Evolutionary conservation across 352 stramenopile species (phyloP).

Genomic region (Globisporangium paroecandrum): DNA sequence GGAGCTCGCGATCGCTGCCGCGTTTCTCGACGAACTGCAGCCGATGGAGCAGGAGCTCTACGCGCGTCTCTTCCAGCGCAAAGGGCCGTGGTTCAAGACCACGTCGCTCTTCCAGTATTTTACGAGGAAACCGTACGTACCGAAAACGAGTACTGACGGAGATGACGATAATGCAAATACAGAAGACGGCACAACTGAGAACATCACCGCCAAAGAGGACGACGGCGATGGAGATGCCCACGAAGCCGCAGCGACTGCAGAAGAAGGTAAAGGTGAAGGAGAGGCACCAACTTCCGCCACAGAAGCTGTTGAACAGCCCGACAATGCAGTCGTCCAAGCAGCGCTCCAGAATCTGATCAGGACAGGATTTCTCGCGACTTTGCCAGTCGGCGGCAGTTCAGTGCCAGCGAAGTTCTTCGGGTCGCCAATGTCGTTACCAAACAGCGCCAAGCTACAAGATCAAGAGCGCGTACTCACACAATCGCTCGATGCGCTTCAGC

Average conservation of each 20-base stretch:
- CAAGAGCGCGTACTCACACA: slow-evolving; percentile 21
- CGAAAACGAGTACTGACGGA: background rate
- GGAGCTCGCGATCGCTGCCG: slow-evolving; percentile 38
- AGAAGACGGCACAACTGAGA: background rate
- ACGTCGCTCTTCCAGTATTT: slow-evolving; percentile 66
- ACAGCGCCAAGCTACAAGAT: slow-evolving; percentile 8
- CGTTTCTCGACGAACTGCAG: slow-evolving; percentile 47
- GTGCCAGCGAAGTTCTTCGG: slow-evolving; percentile 5
- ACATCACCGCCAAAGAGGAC: background rate
- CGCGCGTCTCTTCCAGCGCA: slow-evolving; percentile 72
- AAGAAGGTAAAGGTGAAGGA: background rate
- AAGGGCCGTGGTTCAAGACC: slow-evolving; percentile 71
- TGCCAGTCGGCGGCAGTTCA: background rate
- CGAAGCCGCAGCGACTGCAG: background rate
- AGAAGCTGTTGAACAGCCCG: slow-evolving; percentile 1
- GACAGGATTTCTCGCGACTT: slow-evolving; percentile 11
- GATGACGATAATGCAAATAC: background rate
- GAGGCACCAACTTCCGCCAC: too few species aligned
- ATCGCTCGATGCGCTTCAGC: slow-evolving; percentile 51
- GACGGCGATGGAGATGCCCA: background rate
- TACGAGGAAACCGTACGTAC: slow-evolving; percentile 5
- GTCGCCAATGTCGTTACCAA: background rate
- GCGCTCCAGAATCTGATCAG: slow-evolving; percentile 8
- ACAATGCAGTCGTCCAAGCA: slow-evolving; percentile 13
- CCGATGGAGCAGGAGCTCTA: slow-evolving; percentile 65